phyloP scores from a whole-genome alignment of 192 early-diverging fungal species.

The Linnemannia hyalina region DNA sequence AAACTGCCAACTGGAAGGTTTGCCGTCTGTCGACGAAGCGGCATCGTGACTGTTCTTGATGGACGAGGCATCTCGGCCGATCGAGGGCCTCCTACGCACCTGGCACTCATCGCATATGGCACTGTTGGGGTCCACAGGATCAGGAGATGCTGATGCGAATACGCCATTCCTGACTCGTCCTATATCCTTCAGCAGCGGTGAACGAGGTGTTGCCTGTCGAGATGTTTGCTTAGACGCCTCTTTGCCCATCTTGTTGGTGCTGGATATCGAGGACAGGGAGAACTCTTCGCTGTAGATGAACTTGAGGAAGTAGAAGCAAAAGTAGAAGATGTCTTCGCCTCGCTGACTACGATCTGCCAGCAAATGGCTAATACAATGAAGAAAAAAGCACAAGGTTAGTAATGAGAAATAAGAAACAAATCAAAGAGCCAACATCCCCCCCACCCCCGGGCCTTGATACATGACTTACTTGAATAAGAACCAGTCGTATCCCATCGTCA shows the following conservation, averaged over 20 bases:
- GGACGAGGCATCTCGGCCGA: conserved; percentile 13
- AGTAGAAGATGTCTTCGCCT: conserved; percentile 58
- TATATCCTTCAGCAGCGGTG: conserved; percentile 32
- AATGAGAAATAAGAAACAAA: not conserved
- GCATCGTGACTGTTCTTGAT: conserved; percentile 23
- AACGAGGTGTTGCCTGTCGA: conserved; percentile 11
- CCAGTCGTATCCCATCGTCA: conserved; percentile 58
- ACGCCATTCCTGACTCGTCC: conserved; percentile 20
- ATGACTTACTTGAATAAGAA: conserved; percentile 52
- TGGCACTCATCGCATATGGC: conserved; percentile 40
- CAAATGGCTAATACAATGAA: conserved; percentile 21
- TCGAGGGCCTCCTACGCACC: conserved; percentile 10
- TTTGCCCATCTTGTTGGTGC: conserved; percentile 20
- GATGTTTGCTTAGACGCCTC: not conserved
- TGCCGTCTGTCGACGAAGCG: conserved; percentile 50
- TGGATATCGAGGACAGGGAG: conserved; percentile 31
- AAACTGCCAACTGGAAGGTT: conserved; percentile 51
- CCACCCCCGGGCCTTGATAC: not conserved
- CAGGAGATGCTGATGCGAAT: not conserved
- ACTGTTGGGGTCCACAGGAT: not conserved
- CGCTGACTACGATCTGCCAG: conserved; percentile 53
- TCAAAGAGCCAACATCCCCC: not conserved
- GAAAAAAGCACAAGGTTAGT: not conserved
- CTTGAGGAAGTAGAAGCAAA: conserved; percentile 57
- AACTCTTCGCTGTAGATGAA: conserved; percentile 56